These are phyloP conservation scores for Candida sanyaensis DNA, from an alignment of 1,139 yeast genomes.

Conservation along the genomic window DNA sequence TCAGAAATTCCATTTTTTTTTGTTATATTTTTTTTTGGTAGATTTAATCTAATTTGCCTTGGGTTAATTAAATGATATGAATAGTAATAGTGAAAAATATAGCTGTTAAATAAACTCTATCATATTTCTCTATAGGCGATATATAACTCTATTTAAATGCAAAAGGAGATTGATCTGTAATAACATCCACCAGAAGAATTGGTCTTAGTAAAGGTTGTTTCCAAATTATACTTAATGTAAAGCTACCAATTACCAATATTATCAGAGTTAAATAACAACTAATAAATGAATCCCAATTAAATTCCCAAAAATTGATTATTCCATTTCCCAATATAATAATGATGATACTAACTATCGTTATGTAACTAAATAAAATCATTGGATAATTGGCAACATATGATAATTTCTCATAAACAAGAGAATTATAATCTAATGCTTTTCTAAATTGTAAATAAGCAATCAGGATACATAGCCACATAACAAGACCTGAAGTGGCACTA, in stretches of 20 bases:
- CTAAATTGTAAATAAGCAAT: slow-evolving; percentile 17
- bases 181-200: slow-evolving; percentile 10
- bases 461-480: slow-evolving; percentile 25
- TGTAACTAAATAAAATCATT: slow-evolving; percentile 10
- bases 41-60: too few species aligned
- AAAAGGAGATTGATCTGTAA: slow-evolving; percentile 10
- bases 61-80: too few species aligned
- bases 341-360: slow-evolving; percentile 15
- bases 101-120: too few species aligned
- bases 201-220: slow-evolving; percentile 14
- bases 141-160: slow-evolving; percentile 11
- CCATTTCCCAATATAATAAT: slow-evolving; percentile 17
- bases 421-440: slow-evolving; percentile 10
- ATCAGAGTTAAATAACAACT: slow-evolving; percentile 17
- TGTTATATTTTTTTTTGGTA: too few species aligned
- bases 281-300: slow-evolving; percentile 14
- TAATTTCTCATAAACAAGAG: slow-evolving; percentile 5
- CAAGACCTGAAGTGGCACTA: slow-evolving; percentile 25
- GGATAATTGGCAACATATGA: slow-evolving; percentile 8
- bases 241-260: slow-evolving; percentile 7
- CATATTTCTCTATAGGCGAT: neutral
- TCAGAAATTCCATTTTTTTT: neutral
- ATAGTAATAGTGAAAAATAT: too few species aligned
- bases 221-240: slow-evolving; percentile 11
- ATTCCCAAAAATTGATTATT: slow-evolving; percentile 13